These are phyloP conservation scores for Hericium alpestre DNA, from an alignment of 768 basidiomycete species.

Conservation along the genomic window DNA sequence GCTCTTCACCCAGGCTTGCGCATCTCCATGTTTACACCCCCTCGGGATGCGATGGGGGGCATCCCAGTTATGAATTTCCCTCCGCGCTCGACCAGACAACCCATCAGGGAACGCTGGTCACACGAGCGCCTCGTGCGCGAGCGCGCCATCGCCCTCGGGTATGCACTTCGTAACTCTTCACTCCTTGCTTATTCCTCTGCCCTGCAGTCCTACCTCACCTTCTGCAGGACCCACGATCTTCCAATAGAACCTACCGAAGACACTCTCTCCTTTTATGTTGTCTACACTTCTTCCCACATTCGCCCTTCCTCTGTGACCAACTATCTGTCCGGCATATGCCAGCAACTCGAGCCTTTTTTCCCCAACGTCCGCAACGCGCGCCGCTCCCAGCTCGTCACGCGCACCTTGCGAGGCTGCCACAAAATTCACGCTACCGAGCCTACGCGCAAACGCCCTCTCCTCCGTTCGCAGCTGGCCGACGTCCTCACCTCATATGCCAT, in stretches of 20 bases:
- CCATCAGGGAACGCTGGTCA: slow-evolving; percentile 24
- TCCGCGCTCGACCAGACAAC: slow-evolving; percentile 20
- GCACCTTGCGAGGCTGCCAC: slow-evolving; percentile 24
- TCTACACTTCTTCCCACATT: slow-evolving; percentile 28
- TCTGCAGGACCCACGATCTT: slow-evolving; percentile 22
- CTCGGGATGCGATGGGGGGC: slow-evolving; percentile 18
- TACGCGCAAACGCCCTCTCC: slow-evolving; percentile 20
- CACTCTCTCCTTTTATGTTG: slow-evolving; percentile 25
- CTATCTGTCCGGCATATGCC: slow-evolving; percentile 30
- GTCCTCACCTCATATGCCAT: background rate
- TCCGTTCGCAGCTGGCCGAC: slow-evolving; percentile 5
- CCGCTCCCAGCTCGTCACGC: slow-evolving; percentile 15
- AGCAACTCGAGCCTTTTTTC: slow-evolving; percentile 22
- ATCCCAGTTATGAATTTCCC: slow-evolving; percentile 14
- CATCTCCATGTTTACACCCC: slow-evolving; percentile 10
- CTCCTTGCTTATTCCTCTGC: slow-evolving; percentile 20
- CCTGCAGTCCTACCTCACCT: slow-evolving; percentile 28
- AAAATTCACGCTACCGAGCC: slow-evolving; percentile 11
- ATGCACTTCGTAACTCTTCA: slow-evolving; percentile 19
- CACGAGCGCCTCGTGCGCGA: slow-evolving; percentile 22
- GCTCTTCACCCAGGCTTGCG: background rate
- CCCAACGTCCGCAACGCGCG: slow-evolving; percentile 18
- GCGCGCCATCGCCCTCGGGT: slow-evolving; percentile 23
- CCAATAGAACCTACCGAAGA: slow-evolving; percentile 27
- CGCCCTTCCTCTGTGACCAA: slow-evolving; percentile 23